Evolutionary conservation across 495 filamentous ascomycete species (phyloP).

Genomic region (Penicillium atrosanguineum): DNA sequence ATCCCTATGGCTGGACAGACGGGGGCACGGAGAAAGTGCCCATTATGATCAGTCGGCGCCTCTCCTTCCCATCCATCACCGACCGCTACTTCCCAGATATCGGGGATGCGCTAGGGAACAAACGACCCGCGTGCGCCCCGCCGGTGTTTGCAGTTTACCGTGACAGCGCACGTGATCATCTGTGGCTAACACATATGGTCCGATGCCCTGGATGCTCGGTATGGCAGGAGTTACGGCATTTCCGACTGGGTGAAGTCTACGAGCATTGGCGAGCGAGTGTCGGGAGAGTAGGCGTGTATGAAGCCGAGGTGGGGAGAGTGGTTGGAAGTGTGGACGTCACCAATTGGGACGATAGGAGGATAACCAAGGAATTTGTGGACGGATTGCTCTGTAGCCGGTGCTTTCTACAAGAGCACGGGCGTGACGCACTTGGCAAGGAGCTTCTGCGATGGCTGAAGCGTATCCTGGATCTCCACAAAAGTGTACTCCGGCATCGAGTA

Average conservation of each 20-base stretch:
- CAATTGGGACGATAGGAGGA: no score
- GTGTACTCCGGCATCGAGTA: not conserved
- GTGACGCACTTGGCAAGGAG: not conserved
- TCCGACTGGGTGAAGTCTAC: not conserved
- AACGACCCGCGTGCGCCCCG: not conserved
- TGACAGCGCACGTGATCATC: not conserved
- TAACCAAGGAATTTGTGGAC: not conserved
- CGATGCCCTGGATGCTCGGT: slow-evolving; percentile 1
- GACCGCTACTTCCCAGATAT: slow-evolving; percentile 9
- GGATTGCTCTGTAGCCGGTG: not conserved
- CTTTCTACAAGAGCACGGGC: not conserved
- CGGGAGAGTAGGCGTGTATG: not conserved
- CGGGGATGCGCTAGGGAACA: not conserved
- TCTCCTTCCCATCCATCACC: not conserved
- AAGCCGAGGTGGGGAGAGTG: no score
- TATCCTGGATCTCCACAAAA: no score
- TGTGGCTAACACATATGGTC: slow-evolving; percentile 4
- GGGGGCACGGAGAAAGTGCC: slow-evolving; percentile 5
- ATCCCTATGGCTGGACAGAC: not conserved
- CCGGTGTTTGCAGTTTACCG: not conserved
- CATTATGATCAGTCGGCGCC: not conserved
- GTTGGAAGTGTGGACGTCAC: no score
- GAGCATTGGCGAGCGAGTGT: not conserved
- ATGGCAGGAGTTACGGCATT: slow-evolving; percentile 9
- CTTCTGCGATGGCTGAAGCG: not conserved